Conservation (phyloP, 257 asterid genomes). For the Solanum corneliomulleri region DNA sequence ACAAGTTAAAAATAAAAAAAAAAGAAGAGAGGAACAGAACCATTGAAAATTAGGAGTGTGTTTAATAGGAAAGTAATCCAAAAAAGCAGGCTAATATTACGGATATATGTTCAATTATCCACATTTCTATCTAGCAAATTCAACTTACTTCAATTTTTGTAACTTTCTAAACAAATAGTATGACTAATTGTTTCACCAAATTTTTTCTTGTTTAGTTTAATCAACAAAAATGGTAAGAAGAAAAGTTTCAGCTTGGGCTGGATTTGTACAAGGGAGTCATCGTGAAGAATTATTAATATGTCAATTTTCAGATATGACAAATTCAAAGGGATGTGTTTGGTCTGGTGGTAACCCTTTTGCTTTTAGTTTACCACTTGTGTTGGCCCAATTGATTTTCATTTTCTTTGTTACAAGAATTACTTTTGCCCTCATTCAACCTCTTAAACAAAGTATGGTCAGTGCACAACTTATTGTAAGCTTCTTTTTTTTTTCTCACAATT, state of each 20-base stretch:
- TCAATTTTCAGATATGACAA: slow-evolving; percentile 14
- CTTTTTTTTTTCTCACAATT: not conserved
- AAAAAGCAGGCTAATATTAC: not conserved
- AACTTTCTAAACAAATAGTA: not conserved
- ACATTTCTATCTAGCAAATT: not conserved
- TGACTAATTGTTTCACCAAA: not conserved
- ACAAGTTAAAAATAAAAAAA: not conserved
- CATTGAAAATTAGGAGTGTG: not conserved
- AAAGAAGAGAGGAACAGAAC: not conserved
- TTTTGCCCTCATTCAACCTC: slow-evolving; percentile 19
- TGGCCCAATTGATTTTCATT: slow-evolving; percentile 26
- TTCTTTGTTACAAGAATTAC: slow-evolving; percentile 11
- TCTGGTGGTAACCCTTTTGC: slow-evolving; percentile 24
- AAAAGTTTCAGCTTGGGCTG: slow-evolving; percentile 1
- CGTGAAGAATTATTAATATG: slow-evolving; percentile 30
- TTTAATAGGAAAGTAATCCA: not conserved
- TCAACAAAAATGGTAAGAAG: not conserved
- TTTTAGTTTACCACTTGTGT: slow-evolving; percentile 19
- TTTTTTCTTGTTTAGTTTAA: not conserved
- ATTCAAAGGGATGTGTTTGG: slow-evolving; percentile 40
- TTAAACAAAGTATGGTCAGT: slow-evolving; percentile 46
- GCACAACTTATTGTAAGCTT: slow-evolving; percentile 54
- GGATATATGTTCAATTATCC: not conserved
- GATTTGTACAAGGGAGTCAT: slow-evolving; percentile 28
- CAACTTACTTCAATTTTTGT: not conserved